Evolutionary conservation across 1,139 yeast genomes (phyloP).

Genomic region (Taiozyma sp.): DNA sequence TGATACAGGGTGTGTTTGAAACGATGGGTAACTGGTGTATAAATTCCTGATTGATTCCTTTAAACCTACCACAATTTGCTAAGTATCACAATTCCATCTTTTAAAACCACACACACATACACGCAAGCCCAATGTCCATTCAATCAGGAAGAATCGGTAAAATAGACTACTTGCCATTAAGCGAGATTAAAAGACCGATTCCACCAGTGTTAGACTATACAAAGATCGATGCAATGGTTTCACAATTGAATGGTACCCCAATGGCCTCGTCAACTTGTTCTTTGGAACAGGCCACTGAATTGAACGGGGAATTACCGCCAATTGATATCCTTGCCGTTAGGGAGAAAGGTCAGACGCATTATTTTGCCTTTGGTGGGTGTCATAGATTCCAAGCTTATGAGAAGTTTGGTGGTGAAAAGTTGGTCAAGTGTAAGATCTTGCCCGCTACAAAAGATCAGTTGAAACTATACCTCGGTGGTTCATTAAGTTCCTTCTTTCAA

Average conservation of each 20-base stretch:
- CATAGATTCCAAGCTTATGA: conserved; percentile 82
- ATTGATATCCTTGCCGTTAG: conserved; percentile 69
- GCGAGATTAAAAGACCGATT: conserved; percentile 69
- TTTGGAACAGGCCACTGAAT: conserved; percentile 37
- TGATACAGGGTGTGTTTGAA: not conserved
- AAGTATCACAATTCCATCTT: no score
- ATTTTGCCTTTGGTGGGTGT: conserved; percentile 85
- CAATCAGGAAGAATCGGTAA: conserved; percentile 43
- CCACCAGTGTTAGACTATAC: conserved; percentile 73
- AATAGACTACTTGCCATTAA: conserved; percentile 56
- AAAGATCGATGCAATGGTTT: conserved; percentile 76
- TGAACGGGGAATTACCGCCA: conserved; percentile 64
- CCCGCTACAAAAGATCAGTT: conserved; percentile 67
- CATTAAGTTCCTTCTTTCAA: conserved; percentile 53
- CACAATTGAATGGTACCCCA: conserved; percentile 63
- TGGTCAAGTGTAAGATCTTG: conserved; percentile 59
- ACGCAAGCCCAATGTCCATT: conserved; percentile 31
- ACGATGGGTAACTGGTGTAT: not conserved
- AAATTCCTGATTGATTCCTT: not conserved
- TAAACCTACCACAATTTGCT: no score
- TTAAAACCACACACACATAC: no score
- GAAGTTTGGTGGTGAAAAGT: conserved; percentile 36
- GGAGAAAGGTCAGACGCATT: conserved; percentile 54
- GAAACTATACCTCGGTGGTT: conserved; percentile 58
- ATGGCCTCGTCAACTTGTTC: conserved; percentile 61